Evolutionary conservation across 2,329 filamentous ascomycete genomes (phyloP).

Genomic region (Cytospora chrysosperma): DNA sequence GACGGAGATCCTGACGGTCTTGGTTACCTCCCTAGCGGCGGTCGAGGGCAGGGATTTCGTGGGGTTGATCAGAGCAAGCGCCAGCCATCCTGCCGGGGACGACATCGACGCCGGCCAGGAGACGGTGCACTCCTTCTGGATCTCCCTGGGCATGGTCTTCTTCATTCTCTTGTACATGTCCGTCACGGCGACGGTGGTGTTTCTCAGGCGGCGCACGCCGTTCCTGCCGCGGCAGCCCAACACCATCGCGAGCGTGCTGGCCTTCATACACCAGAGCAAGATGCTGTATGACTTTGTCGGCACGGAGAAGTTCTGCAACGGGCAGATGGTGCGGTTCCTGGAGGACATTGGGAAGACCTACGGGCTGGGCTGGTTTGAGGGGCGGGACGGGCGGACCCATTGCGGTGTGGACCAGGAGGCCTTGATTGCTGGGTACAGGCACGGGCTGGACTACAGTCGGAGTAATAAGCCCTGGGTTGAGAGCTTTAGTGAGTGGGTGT

Average conservation of each 20-base stretch:
- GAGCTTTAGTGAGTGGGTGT: slow-evolving; percentile 39
- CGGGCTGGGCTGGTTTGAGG: slow-evolving; percentile 74
- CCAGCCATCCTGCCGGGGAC: slow-evolving; percentile 23
- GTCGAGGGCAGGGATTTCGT: slow-evolving; percentile 64
- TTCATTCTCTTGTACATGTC: slow-evolving; percentile 67
- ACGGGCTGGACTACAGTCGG: slow-evolving; percentile 53
- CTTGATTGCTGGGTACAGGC: slow-evolving; percentile 62
- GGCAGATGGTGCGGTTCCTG: slow-evolving; percentile 61
- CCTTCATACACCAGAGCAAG: slow-evolving; percentile 76
- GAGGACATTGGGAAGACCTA: slow-evolving; percentile 65
- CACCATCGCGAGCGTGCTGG: slow-evolving; percentile 73
- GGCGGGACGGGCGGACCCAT: slow-evolving; percentile 70
- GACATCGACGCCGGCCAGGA: slow-evolving; percentile 55
- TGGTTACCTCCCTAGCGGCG: slow-evolving; percentile 63
- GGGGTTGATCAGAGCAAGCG: slow-evolving; percentile 27
- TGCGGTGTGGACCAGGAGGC: slow-evolving; percentile 78
- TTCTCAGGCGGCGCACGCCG: slow-evolving; percentile 61
- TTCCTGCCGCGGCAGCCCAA: slow-evolving; percentile 77
- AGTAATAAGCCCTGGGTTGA: slow-evolving; percentile 53
- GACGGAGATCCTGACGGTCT: slow-evolving; percentile 70
- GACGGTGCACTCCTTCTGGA: slow-evolving; percentile 63
- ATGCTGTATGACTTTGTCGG: slow-evolving; percentile 76
- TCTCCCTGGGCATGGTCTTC: slow-evolving; percentile 60
- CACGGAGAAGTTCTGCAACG: slow-evolving; percentile 61
- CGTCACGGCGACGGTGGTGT: slow-evolving; percentile 58